Evolutionary conservation across 2,329 filamentous ascomycete genomes (phyloP).

Genomic region (Pseudopithomyces chartarum): DNA sequence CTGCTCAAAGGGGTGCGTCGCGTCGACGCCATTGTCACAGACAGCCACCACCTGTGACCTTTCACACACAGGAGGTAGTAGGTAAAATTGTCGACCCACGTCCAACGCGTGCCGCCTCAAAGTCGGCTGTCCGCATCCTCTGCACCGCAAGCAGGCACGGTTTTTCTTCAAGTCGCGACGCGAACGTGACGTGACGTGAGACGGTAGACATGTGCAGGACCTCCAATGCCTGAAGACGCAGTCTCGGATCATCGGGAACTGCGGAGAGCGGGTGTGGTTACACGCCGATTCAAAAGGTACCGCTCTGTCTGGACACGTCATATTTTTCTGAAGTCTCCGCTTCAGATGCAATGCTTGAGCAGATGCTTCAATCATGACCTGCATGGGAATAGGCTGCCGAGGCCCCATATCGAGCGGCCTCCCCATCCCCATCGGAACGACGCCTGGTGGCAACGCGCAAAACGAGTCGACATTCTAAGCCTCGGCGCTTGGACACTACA

Average conservation of each 20-base stretch:
- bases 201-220: no score
- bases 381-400: not conserved
- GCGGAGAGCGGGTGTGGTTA: no score
- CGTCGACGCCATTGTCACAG: conserved; percentile 19
- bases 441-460: not conserved
- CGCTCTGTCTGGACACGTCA: not conserved
- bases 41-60: conserved; percentile 12
- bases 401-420: not conserved
- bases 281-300: not conserved
- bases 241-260: no score
- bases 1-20: conserved; percentile 10
- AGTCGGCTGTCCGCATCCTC: not conserved
- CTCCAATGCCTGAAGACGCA: not conserved
- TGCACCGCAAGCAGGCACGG: not conserved
- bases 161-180: not conserved
- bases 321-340: not conserved
- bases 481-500: not conserved
- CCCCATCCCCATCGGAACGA: not conserved
- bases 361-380: not conserved
- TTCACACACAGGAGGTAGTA: conserved; percentile 8
- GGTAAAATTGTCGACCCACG: conserved; percentile 1
- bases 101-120: not conserved
- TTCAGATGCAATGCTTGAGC: not conserved
- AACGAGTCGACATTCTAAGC: not conserved
- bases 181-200: no score